A percentile compares a stretch with the other conserved stretches of the same genome.
Evolutionary conservation across 192 early-diverging fungal species (phyloP).

Genomic region (Coemansia sp.): DNA sequence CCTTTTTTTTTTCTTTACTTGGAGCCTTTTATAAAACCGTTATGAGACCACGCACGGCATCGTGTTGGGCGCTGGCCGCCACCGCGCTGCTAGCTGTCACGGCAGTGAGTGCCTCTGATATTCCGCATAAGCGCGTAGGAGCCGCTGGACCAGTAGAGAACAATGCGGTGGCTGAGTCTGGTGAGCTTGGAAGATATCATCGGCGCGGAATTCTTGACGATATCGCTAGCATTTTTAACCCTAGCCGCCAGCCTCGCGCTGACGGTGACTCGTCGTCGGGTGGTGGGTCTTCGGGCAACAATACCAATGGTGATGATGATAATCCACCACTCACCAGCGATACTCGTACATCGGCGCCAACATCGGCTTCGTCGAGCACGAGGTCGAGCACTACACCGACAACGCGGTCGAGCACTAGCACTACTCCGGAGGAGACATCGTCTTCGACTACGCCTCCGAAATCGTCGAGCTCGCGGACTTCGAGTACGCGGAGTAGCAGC

Average conservation of each 20-base stretch:
- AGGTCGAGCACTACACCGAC: constrained; percentile 5
- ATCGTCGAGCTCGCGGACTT: background rate
- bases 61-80: constrained; percentile 41
- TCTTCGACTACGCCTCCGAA: background rate
- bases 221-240: constrained; percentile 14
- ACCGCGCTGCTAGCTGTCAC: constrained; percentile 5
- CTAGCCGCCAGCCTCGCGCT: background rate
- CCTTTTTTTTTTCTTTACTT: background rate
- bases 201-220: constrained; percentile 27
- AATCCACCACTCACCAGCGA: background rate
- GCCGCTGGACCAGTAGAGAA: background rate
- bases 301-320: background rate
- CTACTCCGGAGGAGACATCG: background rate
- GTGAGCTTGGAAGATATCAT: background rate
- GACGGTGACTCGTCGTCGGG: background rate
- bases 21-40: background rate
- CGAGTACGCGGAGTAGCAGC: background rate
- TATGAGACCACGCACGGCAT: constrained; percentile 19
- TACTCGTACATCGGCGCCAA: background rate
- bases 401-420: background rate
- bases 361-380: background rate
- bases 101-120: background rate
- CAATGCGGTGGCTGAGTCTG: constrained; percentile 1
- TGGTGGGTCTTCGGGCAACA: background rate
- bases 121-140: background rate